phyloP scores from a whole-genome alignment of 179 eudicot genomes.

The Beta corolliflora region DNA sequence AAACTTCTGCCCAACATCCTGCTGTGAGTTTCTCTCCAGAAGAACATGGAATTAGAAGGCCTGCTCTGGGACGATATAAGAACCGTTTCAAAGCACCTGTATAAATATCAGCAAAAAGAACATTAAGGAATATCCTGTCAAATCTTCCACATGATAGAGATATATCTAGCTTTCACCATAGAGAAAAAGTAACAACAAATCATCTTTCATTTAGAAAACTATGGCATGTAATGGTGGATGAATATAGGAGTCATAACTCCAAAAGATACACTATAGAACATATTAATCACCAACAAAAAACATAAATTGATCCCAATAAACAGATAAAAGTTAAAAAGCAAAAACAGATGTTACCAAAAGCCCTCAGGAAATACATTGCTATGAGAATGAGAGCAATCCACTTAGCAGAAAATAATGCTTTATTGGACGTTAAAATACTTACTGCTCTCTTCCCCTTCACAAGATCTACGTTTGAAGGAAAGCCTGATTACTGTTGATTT shows the following conservation, averaged over 20 bases:
- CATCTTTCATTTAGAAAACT: background rate
- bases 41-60: slow-evolving; percentile 58
- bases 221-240: too few species aligned
- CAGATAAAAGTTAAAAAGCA: too few species aligned
- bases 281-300: too few species aligned
- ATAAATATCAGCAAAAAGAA: background rate
- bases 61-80: slow-evolving; percentile 65
- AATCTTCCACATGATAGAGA: background rate
- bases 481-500: slow-evolving; percentile 64
- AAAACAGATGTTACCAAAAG: too few species aligned
- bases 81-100: slow-evolving; percentile 60
- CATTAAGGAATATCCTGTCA: background rate
- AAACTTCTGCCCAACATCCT: slow-evolving; percentile 68
- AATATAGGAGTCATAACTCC: too few species aligned
- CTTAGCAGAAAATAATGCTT: background rate
- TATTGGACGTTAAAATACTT: slow-evolving; percentile 19
- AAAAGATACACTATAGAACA: too few species aligned
- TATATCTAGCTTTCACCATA: background rate
- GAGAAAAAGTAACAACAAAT: background rate
- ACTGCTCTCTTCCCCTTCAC: slow-evolving; percentile 56
- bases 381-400: background rate
- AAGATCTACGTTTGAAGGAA: slow-evolving; percentile 63
- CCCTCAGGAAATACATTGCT: background rate
- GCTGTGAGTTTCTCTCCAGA: slow-evolving; percentile 49
- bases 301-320: too few species aligned